Conservation (phyloP, 176 grass and related monocot genomes). For the Zoysia pacifica region DNA sequence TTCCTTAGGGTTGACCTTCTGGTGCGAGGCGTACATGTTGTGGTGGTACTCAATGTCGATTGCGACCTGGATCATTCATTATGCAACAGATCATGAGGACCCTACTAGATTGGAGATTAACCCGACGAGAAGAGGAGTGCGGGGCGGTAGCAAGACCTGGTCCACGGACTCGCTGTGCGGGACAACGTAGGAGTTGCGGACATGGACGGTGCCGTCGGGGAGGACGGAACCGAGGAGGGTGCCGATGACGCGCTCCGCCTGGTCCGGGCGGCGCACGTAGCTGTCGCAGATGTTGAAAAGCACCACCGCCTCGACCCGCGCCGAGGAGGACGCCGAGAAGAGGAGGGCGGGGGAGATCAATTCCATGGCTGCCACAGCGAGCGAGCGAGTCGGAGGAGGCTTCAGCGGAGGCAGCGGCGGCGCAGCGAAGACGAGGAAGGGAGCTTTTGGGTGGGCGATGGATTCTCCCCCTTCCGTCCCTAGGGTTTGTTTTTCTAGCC, state of each 20-base stretch:
- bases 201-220: slow-evolving; percentile 78
- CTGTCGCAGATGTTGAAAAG: slow-evolving; percentile 90
- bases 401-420: neutral
- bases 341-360: slow-evolving; percentile 41
- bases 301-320: slow-evolving; percentile 74
- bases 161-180: slow-evolving; percentile 94
- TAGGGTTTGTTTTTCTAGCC: neutral
- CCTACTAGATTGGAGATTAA: neutral
- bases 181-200: slow-evolving; percentile 90
- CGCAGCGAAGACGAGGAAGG: neutral
- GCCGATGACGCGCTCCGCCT: slow-evolving; percentile 90
- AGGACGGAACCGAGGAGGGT: slow-evolving; percentile 93
- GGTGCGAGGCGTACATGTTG: slow-evolving; percentile 86
- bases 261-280: slow-evolving; percentile 87
- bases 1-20: slow-evolving; percentile 92
- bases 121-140: neutral
- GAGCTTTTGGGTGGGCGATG: neutral
- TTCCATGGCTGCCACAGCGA: slow-evolving; percentile 13
- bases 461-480: neutral
- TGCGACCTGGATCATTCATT: slow-evolving; percentile 58
- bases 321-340: slow-evolving; percentile 36
- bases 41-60: slow-evolving; percentile 95
- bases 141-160: slow-evolving; percentile 44
- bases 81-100: neutral
- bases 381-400: neutral